Percentiles rank a stretch among this genome's conserved stretches.
Evolutionary conservation across 2,329 filamentous ascomycete genomes (phyloP).

Genomic region (Ophiognomonia clavigignenti-juglandacearum): DNA sequence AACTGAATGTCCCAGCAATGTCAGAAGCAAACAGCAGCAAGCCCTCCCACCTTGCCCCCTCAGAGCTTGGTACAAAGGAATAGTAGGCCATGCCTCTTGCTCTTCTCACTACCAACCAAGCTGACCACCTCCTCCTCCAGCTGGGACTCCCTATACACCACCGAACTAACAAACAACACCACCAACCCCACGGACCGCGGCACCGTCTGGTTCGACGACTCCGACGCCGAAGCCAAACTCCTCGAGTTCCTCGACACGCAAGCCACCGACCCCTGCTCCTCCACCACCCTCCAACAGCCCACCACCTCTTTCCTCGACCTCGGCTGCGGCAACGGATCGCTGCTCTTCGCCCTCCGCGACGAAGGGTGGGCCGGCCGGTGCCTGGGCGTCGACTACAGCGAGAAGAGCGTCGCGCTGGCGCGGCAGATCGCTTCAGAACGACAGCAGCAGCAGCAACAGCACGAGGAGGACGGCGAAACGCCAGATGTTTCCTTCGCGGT

Average conservation of each 20-base stretch:
- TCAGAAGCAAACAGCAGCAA: slow-evolving; percentile 4
- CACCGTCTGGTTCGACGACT: slow-evolving; percentile 95
- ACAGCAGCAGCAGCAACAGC: slow-evolving; percentile 14
- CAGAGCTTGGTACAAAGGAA: slow-evolving; percentile 78
- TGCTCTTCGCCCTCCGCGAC: slow-evolving; percentile 76
- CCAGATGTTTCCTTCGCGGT: too few species aligned
- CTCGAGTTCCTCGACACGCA: slow-evolving; percentile 57
- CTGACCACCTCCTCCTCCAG: slow-evolving; percentile 34
- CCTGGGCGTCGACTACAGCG: slow-evolving; percentile 86
- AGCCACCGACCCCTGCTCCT: slow-evolving; percentile 13
- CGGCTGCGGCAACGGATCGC: slow-evolving; percentile 88
- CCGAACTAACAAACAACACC: slow-evolving; percentile 66
- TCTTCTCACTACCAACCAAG: not conserved
- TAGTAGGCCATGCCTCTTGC: slow-evolving; percentile 55
- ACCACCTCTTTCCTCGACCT: slow-evolving; percentile 72
- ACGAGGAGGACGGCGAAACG: too few species aligned
- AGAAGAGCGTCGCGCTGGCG: slow-evolving; percentile 69
- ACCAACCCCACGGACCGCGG: slow-evolving; percentile 73
- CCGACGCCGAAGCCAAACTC: slow-evolving; percentile 78
- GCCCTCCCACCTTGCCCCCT: slow-evolving; percentile 63
- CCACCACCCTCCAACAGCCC: slow-evolving; percentile 12
- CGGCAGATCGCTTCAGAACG: slow-evolving; percentile 47
- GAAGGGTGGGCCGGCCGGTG: slow-evolving; percentile 61
- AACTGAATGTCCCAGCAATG: not conserved
- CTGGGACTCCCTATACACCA: slow-evolving; percentile 71